These are phyloP conservation scores for Radiomyces spectabilis DNA, from an alignment of 192 early-diverging fungal species.

Conservation along the genomic window DNA sequence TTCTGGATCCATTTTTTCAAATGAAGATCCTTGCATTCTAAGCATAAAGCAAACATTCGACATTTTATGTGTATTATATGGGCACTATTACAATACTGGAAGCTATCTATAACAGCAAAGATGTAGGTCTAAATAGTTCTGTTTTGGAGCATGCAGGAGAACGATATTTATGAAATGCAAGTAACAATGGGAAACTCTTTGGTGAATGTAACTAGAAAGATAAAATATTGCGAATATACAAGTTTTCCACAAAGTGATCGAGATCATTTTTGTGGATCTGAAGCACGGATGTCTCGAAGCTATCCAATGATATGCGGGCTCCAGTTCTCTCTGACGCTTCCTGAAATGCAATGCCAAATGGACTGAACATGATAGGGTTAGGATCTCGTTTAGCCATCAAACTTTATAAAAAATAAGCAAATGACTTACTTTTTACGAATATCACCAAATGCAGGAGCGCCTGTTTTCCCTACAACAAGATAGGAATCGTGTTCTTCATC, in stretches of 20 bases:
- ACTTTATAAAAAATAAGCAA: background rate
- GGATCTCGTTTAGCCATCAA: background rate
- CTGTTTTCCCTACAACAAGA: slow-evolving; percentile 63
- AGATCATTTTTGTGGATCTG: slow-evolving; percentile 73
- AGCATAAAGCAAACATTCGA: too few relatives aligned
- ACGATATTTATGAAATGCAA: too few relatives aligned
- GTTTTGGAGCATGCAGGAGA: too few relatives aligned
- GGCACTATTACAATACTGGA: too few relatives aligned
- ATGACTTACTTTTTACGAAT: slow-evolving; percentile 45
- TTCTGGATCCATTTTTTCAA: too few relatives aligned
- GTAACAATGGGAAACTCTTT: too few relatives aligned
- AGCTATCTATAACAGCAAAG: too few relatives aligned
- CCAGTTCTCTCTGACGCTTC: slow-evolving; percentile 59
- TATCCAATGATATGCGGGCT: slow-evolving; percentile 59
- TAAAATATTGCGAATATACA: too few relatives aligned
- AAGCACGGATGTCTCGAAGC: slow-evolving; percentile 78
- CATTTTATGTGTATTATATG: too few relatives aligned
- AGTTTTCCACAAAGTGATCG: slow-evolving; percentile 50
- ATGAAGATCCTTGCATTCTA: too few relatives aligned
- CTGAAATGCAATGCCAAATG: slow-evolving; percentile 79
- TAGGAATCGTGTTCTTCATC: slow-evolving; percentile 52
- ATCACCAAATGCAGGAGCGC: slow-evolving; percentile 39
- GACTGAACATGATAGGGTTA: slow-evolving; percentile 31
- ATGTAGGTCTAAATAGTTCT: too few relatives aligned
- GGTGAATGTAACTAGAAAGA: too few relatives aligned